Evolutionary conservation across 495 filamentous ascomycete species (phyloP).

Genomic region (Aspergillus conjunctus): DNA sequence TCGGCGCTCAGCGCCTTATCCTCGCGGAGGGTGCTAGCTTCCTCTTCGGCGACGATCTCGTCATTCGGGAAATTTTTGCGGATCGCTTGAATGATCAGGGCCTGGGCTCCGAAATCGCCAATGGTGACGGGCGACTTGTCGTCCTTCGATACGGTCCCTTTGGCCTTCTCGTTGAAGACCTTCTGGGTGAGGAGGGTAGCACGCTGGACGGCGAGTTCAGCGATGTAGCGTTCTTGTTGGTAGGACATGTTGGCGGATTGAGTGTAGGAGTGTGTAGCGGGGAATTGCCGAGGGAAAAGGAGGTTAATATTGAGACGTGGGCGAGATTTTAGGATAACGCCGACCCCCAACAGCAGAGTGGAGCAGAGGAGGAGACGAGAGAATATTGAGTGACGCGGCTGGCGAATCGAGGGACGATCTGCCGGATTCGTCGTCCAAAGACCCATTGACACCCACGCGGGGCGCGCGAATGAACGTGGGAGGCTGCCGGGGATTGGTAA

Average conservation of each 20-base stretch:
- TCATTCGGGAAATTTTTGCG: conserved; percentile 86
- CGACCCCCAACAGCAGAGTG: conserved; percentile 53
- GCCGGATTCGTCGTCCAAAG: conserved; percentile 24
- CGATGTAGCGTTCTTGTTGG: conserved; percentile 78
- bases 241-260: conserved; percentile 57
- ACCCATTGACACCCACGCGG: conserved; percentile 22
- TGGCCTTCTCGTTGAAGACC: conserved; percentile 89
- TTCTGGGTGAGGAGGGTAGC: conserved; percentile 86
- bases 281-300: conserved; percentile 37
- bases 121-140: conserved; percentile 97
- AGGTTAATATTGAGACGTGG: conserved; percentile 40
- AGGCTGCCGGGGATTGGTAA: background rate
- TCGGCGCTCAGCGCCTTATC: conserved; percentile 65
- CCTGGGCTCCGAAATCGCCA: conserved; percentile 96
- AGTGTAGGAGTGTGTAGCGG: conserved; percentile 29
- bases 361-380: conserved; percentile 44
- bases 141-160: conserved; percentile 90
- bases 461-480: background rate
- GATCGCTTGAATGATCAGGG: conserved; percentile 88
- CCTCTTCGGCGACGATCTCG: conserved; percentile 93
- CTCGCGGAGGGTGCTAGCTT: conserved; percentile 72
- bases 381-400: conserved; percentile 33
- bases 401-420: conserved; percentile 32
- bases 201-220: conserved; percentile 89
- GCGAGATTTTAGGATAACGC: conserved; percentile 47